These are phyloP conservation scores for Pseudogymnoascus sp. DNA, from an alignment of 2,329 filamentous ascomycete species.

Conservation along the genomic window DNA sequence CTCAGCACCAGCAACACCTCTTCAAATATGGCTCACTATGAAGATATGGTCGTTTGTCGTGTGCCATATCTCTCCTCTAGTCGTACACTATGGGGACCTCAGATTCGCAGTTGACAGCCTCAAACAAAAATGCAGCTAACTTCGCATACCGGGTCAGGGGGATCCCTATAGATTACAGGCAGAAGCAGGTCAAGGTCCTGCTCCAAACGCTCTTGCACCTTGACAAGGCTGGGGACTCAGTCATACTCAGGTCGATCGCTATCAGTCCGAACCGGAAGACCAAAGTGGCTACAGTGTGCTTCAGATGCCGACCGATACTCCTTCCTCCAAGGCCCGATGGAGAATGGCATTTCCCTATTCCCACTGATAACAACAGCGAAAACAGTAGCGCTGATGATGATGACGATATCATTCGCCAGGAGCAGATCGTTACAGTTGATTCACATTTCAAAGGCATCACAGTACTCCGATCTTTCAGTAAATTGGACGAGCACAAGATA, in stretches of 20 bases:
- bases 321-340: not conserved
- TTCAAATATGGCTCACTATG: not conserved
- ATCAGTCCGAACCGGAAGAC: not conserved
- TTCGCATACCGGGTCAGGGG: not conserved
- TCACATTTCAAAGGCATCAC: conserved; percentile 1
- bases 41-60: not conserved
- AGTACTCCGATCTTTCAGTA: not conserved
- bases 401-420: not conserved
- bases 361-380: not conserved
- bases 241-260: not conserved
- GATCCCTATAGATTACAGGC: conserved; percentile 2
- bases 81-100: not conserved
- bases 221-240: not conserved
- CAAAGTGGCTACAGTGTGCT: not conserved
- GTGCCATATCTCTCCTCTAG: not conserved
- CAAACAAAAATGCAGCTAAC: not conserved
- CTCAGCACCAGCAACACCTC: not conserved
- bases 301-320: not conserved
- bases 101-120: not conserved
- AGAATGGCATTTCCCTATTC: not conserved
- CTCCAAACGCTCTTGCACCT: not conserved
- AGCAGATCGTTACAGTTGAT: not conserved
- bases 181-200: not conserved
- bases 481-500: not conserved
- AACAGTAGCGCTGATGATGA: not conserved